phyloP scores from a whole-genome alignment of 768 basidiomycete genomes.

The Butyriboletus loyo region DNA sequence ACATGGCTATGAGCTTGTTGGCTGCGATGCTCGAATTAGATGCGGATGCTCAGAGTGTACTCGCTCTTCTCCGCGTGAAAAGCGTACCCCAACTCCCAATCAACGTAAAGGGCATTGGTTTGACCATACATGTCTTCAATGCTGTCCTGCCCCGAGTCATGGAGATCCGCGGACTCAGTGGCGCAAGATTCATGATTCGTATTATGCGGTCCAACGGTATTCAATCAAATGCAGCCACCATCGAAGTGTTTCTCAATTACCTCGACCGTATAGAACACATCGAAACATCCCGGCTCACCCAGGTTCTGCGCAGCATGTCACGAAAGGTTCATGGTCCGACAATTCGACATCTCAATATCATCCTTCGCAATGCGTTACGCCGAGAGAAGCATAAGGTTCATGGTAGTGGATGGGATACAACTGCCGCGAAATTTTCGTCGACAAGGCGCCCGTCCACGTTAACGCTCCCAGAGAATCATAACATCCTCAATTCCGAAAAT shows the following conservation, averaged over 20 bases:
- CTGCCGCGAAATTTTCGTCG: conserved; percentile 39
- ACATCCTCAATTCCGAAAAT: conserved; percentile 22
- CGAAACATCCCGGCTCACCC: conserved; percentile 45
- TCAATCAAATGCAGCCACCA: conserved; percentile 50
- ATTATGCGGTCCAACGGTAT: conserved; percentile 55
- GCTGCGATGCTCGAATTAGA: conserved; percentile 41
- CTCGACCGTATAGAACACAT: conserved; percentile 43
- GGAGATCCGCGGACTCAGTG: conserved; percentile 45
- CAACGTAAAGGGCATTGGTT: conserved; percentile 29
- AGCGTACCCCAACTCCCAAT: conserved; percentile 16
- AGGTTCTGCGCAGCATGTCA: conserved; percentile 45
- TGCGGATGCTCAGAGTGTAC: conserved; percentile 21
- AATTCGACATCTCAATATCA: conserved; percentile 54
- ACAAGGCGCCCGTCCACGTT: conserved; percentile 19
- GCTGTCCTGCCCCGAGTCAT: conserved; percentile 53
- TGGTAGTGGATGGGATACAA: conserved; percentile 46
- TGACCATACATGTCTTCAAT: conserved; percentile 56
- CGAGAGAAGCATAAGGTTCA: conserved; percentile 45
- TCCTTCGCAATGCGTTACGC: conserved; percentile 52
- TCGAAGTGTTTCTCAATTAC: conserved; percentile 53
- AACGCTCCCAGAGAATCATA: conserved; percentile 3
- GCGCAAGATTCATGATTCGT: conserved; percentile 44
- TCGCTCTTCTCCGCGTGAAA: conserved; percentile 22
- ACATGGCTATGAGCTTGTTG: conserved; percentile 52
- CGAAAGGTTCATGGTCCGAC: conserved; percentile 44